Evolutionary conservation across 1,284 basidiomycete species (phyloP).

Genomic region (Chalciporus piperatoides): DNA sequence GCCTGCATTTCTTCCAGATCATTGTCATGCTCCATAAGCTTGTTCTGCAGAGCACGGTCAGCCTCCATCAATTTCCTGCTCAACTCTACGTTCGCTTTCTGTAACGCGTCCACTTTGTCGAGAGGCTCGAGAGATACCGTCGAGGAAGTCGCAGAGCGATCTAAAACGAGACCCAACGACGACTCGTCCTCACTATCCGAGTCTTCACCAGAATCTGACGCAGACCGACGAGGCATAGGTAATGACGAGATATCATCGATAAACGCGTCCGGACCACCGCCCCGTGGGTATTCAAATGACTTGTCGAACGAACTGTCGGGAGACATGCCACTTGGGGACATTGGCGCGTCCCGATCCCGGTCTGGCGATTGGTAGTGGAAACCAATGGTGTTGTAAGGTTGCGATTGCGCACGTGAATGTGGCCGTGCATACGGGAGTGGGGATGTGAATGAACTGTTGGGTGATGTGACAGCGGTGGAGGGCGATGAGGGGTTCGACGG

Average conservation of each 20-base stretch:
- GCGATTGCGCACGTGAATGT: constrained; percentile 57
- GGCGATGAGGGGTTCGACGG: constrained; percentile 68
- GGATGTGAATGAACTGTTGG: constrained; percentile 37
- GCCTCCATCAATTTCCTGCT: constrained; percentile 68
- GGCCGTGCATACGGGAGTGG: constrained; percentile 45
- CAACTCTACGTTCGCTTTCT: constrained; percentile 71
- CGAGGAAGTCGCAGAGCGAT: constrained; percentile 54
- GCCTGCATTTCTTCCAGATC: constrained; percentile 74
- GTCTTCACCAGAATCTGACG: constrained; percentile 36
- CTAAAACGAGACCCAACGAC: constrained; percentile 54
- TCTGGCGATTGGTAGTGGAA: constrained; percentile 31
- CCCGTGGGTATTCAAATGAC: constrained; percentile 33
- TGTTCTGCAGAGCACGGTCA: constrained; percentile 62
- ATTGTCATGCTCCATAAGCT: constrained; percentile 68
- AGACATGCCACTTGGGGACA: constrained; percentile 36
- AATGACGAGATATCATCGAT: constrained; percentile 38
- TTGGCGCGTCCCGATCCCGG: constrained; percentile 30
- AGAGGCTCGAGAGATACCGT: constrained; percentile 59
- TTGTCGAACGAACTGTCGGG: constrained; percentile 40
- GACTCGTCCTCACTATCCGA: constrained; percentile 53
- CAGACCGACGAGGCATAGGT: constrained; percentile 36
- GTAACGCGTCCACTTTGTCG: constrained; percentile 66
- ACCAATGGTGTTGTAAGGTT: constrained; percentile 39
- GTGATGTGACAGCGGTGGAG: constrained; percentile 31
- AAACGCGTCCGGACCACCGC: constrained; percentile 20